Evolutionary conservation across 768 basidiomycete genomes (phyloP), one percentile per base, ranked within the genome.

Genomic region (Agrocybe chaxingu): DNA sequence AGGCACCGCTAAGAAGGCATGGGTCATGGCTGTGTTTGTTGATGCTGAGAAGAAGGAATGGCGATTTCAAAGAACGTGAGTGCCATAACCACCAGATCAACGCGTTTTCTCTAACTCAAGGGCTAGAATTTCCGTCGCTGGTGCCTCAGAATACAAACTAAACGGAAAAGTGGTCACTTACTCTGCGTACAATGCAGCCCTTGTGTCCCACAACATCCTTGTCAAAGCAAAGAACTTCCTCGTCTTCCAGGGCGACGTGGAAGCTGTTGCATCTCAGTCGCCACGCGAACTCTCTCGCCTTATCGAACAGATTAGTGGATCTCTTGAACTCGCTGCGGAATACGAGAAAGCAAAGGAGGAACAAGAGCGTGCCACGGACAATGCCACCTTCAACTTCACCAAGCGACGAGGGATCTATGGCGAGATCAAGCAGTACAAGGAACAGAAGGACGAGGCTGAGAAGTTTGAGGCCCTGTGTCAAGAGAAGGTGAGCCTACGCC

Each of bases 171-270:
- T 81, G 18, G 91, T 97, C 47, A 88, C 93, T 0, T 95, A 95
- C 66, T 79, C 85, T 9, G 81, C 82, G 1, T 99, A 98, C 75
- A 97, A 97, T 53, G 76, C 85, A 4, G 89, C 91, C 9, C 85
- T 99, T 19, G 78, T 89, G 49, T 73, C 78, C 6, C 94, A 97
- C 62, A 97, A 98, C 62, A 92, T 99, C 62, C 89, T 98, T 42
- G 94, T 98, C 62, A 98, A 97, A 70, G 97, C 97, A 9, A 98
- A 98, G 74, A 98, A 98, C 72, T 99, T 98, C 62, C 85, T 98
- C 46, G 97, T 98, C 8, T 98, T 99, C 73, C 97, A 99, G 64
- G 97, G 97, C 45, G 97, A 98, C 63, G 97, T 99, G 31, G 97
- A 99, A 70, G 92, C 93, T 2, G 92, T 99, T 32, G 97, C 97